Percentiles rank a stretch among this genome's conserved stretches.
These are phyloP conservation scores for Elsinoe perseae DNA, from an alignment of 2,329 filamentous ascomycete species.

Conservation along the genomic window DNA sequence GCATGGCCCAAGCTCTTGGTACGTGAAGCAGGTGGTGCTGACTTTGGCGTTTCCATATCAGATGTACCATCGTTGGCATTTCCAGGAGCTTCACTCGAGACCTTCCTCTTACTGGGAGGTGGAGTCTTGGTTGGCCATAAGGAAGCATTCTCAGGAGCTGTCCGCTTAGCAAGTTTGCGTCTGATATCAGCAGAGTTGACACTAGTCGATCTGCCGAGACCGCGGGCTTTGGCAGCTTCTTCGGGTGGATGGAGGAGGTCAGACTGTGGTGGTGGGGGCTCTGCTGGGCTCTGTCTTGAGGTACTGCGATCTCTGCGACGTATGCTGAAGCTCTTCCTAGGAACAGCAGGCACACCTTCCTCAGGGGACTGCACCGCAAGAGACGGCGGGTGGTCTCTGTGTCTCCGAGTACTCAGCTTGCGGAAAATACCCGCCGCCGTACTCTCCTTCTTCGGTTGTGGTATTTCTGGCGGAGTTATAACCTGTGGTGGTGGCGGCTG, in stretches of 20 bases:
- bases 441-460: slow-evolving; percentile 71
- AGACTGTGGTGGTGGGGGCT: slow-evolving; percentile 62
- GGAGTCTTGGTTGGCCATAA: slow-evolving; percentile 26
- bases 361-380: slow-evolving; percentile 73
- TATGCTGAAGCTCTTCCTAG: slow-evolving; percentile 85
- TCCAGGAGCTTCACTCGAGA: background rate
- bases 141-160: slow-evolving; percentile 46
- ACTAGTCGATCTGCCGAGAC: slow-evolving; percentile 77
- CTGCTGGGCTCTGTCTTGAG: slow-evolving; percentile 49
- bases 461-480: slow-evolving; percentile 34
- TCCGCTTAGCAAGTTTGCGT: slow-evolving; percentile 52
- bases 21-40: slow-evolving; percentile 56
- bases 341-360: slow-evolving; percentile 52
- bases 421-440: slow-evolving; percentile 75
- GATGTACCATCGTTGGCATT: slow-evolving; percentile 9
- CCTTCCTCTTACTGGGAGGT: slow-evolving; percentile 23
- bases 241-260: slow-evolving; percentile 70
- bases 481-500: slow-evolving; percentile 37
- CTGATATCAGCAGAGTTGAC: slow-evolving; percentile 82
- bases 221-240: slow-evolving; percentile 54
- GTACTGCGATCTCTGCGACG: slow-evolving; percentile 44
- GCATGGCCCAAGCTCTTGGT: slow-evolving; percentile 86
- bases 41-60: slow-evolving; percentile 23
- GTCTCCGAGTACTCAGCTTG: slow-evolving; percentile 80
- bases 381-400: slow-evolving; percentile 58